A percentile compares a stretch with the other conserved stretches of the same genome.
These are phyloP conservation scores for Yarrowia osloensis DNA, from an alignment of 805 yeast genomes.

Conservation along the genomic window DNA sequence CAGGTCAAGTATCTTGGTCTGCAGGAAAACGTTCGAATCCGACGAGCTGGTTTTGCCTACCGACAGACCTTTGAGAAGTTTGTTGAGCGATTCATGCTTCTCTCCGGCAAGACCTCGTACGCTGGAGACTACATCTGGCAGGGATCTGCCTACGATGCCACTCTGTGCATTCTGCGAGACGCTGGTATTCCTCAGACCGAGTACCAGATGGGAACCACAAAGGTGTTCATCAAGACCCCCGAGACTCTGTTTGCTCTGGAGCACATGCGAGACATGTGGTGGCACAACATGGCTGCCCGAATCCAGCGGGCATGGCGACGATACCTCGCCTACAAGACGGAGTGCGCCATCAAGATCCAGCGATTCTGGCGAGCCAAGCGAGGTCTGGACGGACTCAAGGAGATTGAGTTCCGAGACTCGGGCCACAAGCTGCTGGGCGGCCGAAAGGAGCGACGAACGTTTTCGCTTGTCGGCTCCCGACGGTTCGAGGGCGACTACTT, in stretches of 20 bases:
- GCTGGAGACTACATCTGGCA: slow-evolving; percentile 78
- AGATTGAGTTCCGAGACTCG: slow-evolving; percentile 79
- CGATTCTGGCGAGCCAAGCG: slow-evolving; percentile 76
- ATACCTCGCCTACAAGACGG: slow-evolving; percentile 74
- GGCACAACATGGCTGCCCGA: slow-evolving; percentile 98
- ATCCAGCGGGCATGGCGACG: slow-evolving; percentile 97
- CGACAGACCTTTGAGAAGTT: slow-evolving; percentile 96
- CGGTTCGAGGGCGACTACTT: slow-evolving; percentile 94
- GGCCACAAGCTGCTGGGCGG: slow-evolving; percentile 72
- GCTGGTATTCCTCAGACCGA: slow-evolving; percentile 75
- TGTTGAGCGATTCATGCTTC: slow-evolving; percentile 86
- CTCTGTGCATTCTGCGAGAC: slow-evolving; percentile 54
- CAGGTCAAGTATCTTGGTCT: slow-evolving; percentile 94
- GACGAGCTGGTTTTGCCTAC: slow-evolving; percentile 98
- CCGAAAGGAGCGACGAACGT: slow-evolving; percentile 84
- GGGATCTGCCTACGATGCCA: slow-evolving; percentile 60
- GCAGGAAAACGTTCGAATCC: slow-evolving; percentile 93
- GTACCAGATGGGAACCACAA: slow-evolving; percentile 87
- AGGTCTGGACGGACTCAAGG: slow-evolving; percentile 67
- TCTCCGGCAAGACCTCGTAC: slow-evolving; percentile 87
- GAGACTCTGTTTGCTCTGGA: slow-evolving; percentile 94
- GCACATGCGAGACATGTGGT: slow-evolving; percentile 92
- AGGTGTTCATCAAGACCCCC: slow-evolving; percentile 94
- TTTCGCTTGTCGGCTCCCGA: slow-evolving; percentile 84
- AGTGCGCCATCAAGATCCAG: slow-evolving; percentile 81